phyloP scores from a whole-genome alignment of 108 stramenopile genomes.

The Skeletonema grethae region DNA sequence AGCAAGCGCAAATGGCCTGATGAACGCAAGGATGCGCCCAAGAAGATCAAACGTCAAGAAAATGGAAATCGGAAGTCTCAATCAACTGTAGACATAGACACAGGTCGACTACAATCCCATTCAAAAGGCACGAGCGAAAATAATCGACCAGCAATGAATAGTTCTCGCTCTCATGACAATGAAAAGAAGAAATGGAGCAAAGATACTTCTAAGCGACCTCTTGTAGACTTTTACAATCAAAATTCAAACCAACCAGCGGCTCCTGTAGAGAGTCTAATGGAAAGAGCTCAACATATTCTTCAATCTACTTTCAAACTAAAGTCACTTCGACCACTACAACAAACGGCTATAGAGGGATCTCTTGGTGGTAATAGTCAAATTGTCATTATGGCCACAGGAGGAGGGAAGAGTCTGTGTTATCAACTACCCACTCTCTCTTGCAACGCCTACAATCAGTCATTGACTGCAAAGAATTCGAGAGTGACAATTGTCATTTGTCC shows the following conservation, averaged over 20 bases:
- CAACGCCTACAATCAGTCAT: constrained; percentile 1
- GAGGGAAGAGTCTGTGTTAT: constrained; percentile 95
- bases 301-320: constrained; percentile 52
- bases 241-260: constrained; percentile 1
- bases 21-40: not conserved
- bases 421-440: constrained; percentile 91
- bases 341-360: constrained; percentile 56
- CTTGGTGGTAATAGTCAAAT: constrained; percentile 62
- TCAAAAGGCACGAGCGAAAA: not conserved
- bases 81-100: too few relatives aligned
- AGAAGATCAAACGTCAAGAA: not conserved
- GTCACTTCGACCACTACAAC: constrained; percentile 67
- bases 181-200: not conserved
- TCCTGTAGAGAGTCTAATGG: constrained; percentile 24
- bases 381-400: constrained; percentile 93
- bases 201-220: not conserved
- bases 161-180: not conserved
- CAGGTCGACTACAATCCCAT: too few relatives aligned
- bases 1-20: not conserved
- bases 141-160: constrained; percentile 9
- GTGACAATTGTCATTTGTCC: constrained; percentile 96
- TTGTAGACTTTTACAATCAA: constrained; percentile 26
- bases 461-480: constrained; percentile 43
- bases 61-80: not conserved
- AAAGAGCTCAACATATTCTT: constrained; percentile 33